Conservation (phyloP, 176 grass and related monocot species). For the Neostapfia colusana region DNA sequence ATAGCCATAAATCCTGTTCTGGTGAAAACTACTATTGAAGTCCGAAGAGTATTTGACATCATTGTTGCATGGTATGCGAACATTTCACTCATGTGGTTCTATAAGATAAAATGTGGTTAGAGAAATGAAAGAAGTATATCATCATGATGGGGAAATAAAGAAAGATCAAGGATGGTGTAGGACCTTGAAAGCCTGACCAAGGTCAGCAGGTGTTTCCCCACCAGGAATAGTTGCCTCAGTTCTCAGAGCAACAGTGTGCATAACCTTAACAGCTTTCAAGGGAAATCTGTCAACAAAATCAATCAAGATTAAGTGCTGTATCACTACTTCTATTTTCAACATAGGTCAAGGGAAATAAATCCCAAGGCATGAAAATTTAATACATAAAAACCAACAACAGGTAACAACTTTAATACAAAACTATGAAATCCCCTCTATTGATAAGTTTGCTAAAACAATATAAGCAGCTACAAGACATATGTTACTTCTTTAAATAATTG, state of each 20-base stretch:
- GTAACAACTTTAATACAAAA: constrained; percentile 5
- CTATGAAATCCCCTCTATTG: neutral
- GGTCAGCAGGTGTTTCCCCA: constrained; percentile 66
- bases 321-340: neutral
- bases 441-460: neutral
- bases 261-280: constrained; percentile 99
- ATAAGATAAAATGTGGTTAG: constrained; percentile 18
- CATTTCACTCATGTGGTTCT: constrained; percentile 99
- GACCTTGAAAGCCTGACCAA: constrained; percentile 90
- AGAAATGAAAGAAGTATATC: constrained; percentile 5
- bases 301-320: neutral
- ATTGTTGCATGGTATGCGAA: constrained; percentile 97
- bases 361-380: constrained; percentile 22
- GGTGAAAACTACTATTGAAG: constrained; percentile 97
- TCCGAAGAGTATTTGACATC: constrained; percentile 95
- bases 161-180: neutral
- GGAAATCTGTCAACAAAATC: constrained; percentile 62
- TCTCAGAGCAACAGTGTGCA: constrained; percentile 91
- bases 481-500: too few relatives aligned
- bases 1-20: constrained; percentile 94
- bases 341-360: constrained; percentile 5
- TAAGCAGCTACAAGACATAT: constrained; percentile 11
- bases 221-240: constrained; percentile 82
- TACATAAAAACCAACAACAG: constrained; percentile 2
- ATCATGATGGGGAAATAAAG: constrained; percentile 7